Base-by-base conservation (phyloP, 768 basidiomycete genomes). In the Boletales sp. region DNA sequence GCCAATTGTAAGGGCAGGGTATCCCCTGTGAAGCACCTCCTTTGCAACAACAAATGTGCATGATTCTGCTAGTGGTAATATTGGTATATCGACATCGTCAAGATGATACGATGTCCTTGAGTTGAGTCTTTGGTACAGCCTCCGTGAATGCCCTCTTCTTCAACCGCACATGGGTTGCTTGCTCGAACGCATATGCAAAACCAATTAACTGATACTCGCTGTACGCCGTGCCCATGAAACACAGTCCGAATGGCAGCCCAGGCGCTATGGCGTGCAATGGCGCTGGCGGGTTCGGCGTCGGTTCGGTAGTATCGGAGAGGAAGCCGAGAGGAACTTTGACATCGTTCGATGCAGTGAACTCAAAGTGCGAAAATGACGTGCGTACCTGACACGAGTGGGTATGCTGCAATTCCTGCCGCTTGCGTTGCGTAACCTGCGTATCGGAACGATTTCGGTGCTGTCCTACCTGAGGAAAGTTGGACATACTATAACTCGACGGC, bases 91-190 rank as follows among this genome's bases (percentile, higher is more conserved):
- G 19, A 19, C 38, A 39, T 34, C 50, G 43, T 53, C 43, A 54
- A 34, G 31, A 34, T 4, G 39, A 35, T 5, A 71, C 31, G 11
- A 72, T 60, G 45, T 74, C 69, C 18, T 34, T 53, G 11, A 76
- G 59, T 51, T 76, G 83, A 2, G 79, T 81, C 60, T 69, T 78
- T 5, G 83, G 83, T 31, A 83, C 74, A 21, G 82, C 83, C 17
- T 66, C 77, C 1, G 66, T 49, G 50, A 72, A 80, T 2, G 80
- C 83, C 55, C 60, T 73, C 56, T 74, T 71, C 47, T 61, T 58
- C 44, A 82, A 57, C 8, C 83, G 62, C 3, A 72, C 76, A 42
- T 76, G 71, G 5, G 83, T 86, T 46, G 74, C 73, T 58, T 85
- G 83, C 63, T 78, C 77, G 47, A 71, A 78, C 18, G 77, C 76